Evolutionary conservation across 257 asterid species (phyloP).

Genomic region (Echites panduratus): DNA sequence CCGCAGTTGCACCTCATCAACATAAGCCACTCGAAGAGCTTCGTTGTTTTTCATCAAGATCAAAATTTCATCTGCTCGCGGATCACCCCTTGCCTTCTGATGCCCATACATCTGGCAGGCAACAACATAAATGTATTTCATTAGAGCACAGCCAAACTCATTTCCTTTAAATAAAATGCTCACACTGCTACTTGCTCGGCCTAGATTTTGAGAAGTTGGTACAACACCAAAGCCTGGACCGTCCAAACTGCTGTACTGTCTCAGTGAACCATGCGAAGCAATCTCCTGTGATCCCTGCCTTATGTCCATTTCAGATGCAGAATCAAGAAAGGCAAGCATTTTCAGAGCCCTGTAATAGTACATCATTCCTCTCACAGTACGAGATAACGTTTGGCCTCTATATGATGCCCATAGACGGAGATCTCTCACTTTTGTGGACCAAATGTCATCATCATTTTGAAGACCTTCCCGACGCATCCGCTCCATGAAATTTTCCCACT

Average conservation of each 20-base stretch:
- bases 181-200: conserved; percentile 67
- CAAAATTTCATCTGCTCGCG: conserved; percentile 85
- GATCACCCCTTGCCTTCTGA: conserved; percentile 64
- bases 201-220: conserved; percentile 42
- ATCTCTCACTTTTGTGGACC: conserved; percentile 64
- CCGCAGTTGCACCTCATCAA: conserved; percentile 70
- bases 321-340: conserved; percentile 87
- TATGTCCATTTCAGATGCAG: conserved; percentile 83
- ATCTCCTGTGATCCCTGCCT: conserved; percentile 63
- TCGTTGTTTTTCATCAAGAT: conserved; percentile 76
- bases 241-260: conserved; percentile 27
- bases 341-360: conserved; percentile 86
- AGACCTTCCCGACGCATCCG: conserved; percentile 82
- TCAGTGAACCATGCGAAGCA: conserved; percentile 42
- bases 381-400: conserved; percentile 91
- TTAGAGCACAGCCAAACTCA: conserved; percentile 72
- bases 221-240: conserved; percentile 23
- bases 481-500: conserved; percentile 82
- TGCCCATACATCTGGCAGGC: conserved; percentile 96
- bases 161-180: conserved; percentile 64
- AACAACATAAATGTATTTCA: conserved; percentile 84
- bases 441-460: conserved; percentile 55
- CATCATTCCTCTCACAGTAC: conserved; percentile 98
- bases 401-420: conserved; percentile 95
- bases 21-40: conserved; percentile 92